Evolutionary conservation across 257 asterid genomes (phyloP).

Genomic region (Jasminum sambac): DNA sequence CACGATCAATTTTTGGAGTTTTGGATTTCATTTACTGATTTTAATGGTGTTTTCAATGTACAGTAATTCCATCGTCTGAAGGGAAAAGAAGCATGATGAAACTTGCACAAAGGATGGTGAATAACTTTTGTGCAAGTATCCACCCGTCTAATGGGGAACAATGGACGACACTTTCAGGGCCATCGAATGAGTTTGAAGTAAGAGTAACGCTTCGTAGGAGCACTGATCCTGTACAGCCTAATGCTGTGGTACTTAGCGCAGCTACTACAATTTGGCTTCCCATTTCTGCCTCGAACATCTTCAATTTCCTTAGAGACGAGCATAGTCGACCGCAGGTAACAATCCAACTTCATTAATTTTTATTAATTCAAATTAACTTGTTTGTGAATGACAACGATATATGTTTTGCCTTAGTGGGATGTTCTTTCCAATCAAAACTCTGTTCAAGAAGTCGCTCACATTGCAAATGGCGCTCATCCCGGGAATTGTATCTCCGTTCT

Average conservation of each 20-base stretch:
- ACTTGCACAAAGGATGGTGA: slow-evolving; percentile 90
- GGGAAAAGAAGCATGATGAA: slow-evolving; percentile 95
- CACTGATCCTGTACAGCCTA: slow-evolving; percentile 83
- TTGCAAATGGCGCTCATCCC: slow-evolving; percentile 92
- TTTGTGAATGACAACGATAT: not conserved
- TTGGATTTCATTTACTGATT: not conserved
- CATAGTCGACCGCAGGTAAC: slow-evolving; percentile 76
- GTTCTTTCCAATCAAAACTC: slow-evolving; percentile 85
- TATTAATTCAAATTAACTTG: not conserved
- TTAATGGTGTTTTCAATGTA: not conserved
- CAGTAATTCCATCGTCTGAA: slow-evolving; percentile 74
- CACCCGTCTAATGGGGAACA: slow-evolving; percentile 71
- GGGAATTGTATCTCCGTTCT: slow-evolving; percentile 91
- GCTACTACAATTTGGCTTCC: slow-evolving; percentile 97
- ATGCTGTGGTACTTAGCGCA: slow-evolving; percentile 81
- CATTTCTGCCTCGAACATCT: slow-evolving; percentile 60
- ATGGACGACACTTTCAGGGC: slow-evolving; percentile 68
- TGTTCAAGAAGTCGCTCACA: slow-evolving; percentile 85
- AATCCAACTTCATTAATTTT: not conserved
- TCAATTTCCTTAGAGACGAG: slow-evolving; percentile 75
- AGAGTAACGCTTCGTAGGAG: slow-evolving; percentile 70
- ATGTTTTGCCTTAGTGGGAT: slow-evolving; percentile 68
- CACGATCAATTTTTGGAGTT: not conserved
- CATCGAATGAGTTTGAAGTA: slow-evolving; percentile 65
- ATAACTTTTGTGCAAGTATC: slow-evolving; percentile 74